A percentile compares a stretch with the other conserved stretches of the same genome.
Evolutionary conservation across 768 basidiomycete species (phyloP).

Genomic region (Lactarius deliciosus): DNA sequence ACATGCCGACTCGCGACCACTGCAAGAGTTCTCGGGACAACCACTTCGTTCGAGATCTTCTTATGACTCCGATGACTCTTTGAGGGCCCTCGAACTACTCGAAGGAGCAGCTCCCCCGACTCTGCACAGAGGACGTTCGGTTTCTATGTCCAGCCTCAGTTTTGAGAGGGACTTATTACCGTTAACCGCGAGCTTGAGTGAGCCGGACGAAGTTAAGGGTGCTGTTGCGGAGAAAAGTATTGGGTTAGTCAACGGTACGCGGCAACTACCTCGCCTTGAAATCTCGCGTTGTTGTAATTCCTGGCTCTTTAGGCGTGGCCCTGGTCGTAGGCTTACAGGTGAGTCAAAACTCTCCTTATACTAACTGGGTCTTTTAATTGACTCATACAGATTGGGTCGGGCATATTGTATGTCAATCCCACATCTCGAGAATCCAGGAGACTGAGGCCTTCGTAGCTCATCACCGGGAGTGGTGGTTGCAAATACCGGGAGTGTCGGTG

Average conservation of each 20-base stretch:
- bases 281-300: background rate
- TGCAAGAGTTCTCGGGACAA: constrained; percentile 9
- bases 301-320: constrained; percentile 62
- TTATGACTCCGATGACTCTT: constrained; percentile 69
- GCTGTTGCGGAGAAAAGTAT: constrained; percentile 69
- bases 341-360: constrained; percentile 26
- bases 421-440: constrained; percentile 12
- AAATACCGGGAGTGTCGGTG: constrained; percentile 86
- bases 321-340: constrained; percentile 83
- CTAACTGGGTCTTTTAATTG: constrained; percentile 7
- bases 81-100: constrained; percentile 76
- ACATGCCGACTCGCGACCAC: constrained; percentile 34
- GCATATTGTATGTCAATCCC: constrained; percentile 73
- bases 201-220: constrained; percentile 52
- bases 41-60: constrained; percentile 39
- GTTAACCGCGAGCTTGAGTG: constrained; percentile 72
- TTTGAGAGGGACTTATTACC: constrained; percentile 78
- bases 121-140: constrained; percentile 41
- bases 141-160: constrained; percentile 75
- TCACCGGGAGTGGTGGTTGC: constrained; percentile 91
- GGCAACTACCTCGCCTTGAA: background rate
- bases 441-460: constrained; percentile 50
- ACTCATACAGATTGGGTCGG: constrained; percentile 71
- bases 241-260: constrained; percentile 68
- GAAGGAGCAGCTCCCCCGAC: constrained; percentile 50